phyloP scores from a whole-genome alignment of 1,139 yeast species.

The Kodamaea sp. region DNA sequence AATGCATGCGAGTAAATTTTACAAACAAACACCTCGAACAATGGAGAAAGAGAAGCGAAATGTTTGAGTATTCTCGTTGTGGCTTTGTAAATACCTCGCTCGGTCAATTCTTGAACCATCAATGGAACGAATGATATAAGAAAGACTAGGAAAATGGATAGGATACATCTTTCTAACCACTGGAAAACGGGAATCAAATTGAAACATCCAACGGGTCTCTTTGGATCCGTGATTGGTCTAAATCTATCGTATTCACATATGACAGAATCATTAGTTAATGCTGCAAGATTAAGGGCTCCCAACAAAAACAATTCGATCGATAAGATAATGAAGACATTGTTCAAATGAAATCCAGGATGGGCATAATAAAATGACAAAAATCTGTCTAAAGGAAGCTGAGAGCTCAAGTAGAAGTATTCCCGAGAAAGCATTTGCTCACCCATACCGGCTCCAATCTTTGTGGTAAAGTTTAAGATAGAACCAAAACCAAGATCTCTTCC shows the following conservation, averaged over 20 bases:
- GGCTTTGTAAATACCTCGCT: slow-evolving; percentile 50
- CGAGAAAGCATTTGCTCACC: slow-evolving; percentile 58
- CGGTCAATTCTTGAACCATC: slow-evolving; percentile 52
- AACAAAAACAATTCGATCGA: slow-evolving; percentile 50
- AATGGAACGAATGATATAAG: slow-evolving; percentile 52
- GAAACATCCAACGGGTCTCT: slow-evolving; percentile 46
- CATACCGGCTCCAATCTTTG: slow-evolving; percentile 62
- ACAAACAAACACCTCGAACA: slow-evolving; percentile 57
- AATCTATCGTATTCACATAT: slow-evolving; percentile 48
- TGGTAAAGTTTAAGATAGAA: slow-evolving; percentile 53
- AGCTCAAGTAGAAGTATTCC: slow-evolving; percentile 52
- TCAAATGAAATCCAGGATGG: slow-evolving; percentile 58
- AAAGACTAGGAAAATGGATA: slow-evolving; percentile 52
- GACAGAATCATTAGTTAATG: slow-evolving; percentile 44
- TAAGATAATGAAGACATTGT: slow-evolving; percentile 50
- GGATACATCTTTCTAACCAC: slow-evolving; percentile 52
- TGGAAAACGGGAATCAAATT: slow-evolving; percentile 51
- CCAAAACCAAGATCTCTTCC: slow-evolving; percentile 59
- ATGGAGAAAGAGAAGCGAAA: slow-evolving; percentile 50
- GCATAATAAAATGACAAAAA: slow-evolving; percentile 57
- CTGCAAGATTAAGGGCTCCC: slow-evolving; percentile 50
- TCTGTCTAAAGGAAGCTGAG: slow-evolving; percentile 51
- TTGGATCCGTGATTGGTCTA: slow-evolving; percentile 50
- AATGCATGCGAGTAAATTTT: slow-evolving; percentile 51
- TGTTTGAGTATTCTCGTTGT: slow-evolving; percentile 46